Percentiles rank a stretch among this genome's conserved stretches.
phyloP scores from a whole-genome alignment of 116 monocot species.

The Papilionanthe hybrid region DNA sequence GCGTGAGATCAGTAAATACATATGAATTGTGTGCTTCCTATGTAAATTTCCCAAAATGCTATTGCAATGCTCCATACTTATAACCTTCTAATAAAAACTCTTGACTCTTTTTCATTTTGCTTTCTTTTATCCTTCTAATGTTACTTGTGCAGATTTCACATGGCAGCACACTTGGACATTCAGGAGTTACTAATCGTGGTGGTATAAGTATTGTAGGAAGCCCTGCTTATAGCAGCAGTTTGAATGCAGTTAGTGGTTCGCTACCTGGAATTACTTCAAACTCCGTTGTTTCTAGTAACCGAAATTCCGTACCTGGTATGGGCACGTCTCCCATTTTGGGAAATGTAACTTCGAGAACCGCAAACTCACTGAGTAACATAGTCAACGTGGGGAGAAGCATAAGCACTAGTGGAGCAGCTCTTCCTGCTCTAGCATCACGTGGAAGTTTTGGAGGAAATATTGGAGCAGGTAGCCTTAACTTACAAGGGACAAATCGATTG shows the following conservation, averaged over 20 bases:
- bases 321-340: slow-evolving; percentile 59
- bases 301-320: slow-evolving; percentile 56
- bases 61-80: neutral
- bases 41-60: too few species aligned
- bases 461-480: slow-evolving; percentile 52
- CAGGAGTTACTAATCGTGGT: slow-evolving; percentile 55
- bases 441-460: slow-evolving; percentile 50
- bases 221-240: slow-evolving; percentile 58
- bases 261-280: slow-evolving; percentile 64
- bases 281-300: slow-evolving; percentile 37
- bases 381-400: slow-evolving; percentile 70
- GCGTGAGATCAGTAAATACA: too few species aligned
- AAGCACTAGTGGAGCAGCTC: slow-evolving; percentile 59
- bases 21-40: too few species aligned
- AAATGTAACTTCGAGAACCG: slow-evolving; percentile 58
- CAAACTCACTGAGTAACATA: slow-evolving; percentile 65
- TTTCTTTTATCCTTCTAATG: neutral
- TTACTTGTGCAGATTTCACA: slow-evolving; percentile 28
- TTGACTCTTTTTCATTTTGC: neutral
- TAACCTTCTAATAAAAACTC: neutral
- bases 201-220: slow-evolving; percentile 49
- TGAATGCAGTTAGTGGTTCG: slow-evolving; percentile 67
- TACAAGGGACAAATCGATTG: slow-evolving; percentile 61
- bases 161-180: slow-evolving; percentile 45
- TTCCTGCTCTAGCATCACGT: slow-evolving; percentile 59